Base-by-base conservation (phyloP, 2,329 filamentous ascomycete genomes). In the Cryoendolithus antarcticus region DNA sequence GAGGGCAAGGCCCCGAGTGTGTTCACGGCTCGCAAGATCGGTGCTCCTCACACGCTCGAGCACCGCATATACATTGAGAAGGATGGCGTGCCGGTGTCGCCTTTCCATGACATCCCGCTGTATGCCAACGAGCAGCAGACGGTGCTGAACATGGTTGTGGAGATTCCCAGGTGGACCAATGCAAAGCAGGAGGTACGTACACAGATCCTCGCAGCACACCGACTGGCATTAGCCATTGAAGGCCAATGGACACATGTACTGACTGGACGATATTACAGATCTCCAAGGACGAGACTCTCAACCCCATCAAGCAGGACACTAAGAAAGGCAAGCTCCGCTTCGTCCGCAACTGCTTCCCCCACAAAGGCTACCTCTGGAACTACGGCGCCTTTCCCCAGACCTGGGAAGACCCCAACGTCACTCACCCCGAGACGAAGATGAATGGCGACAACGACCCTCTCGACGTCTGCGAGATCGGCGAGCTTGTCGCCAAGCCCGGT, bases 351-450 rank as follows among this genome's bases (percentile, higher is more conserved):
- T 98, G 91, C 81, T 98, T 98, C 78, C 91, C 91, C 57, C 91
- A 98, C 82, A 96, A 98, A 79, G 91, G 91, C 53, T 98, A 98
- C 70, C 85, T 98, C 57, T 98, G 91, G 91, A 98, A 98, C 79
- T 98, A 98, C 71, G 91, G 91, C 71, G 88, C 88, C 67, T 96
- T 98, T 80, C 91, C 91, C 58, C 59, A 95, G 88, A 98, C 91
- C 56, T 98, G 91, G 91, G 91, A 98, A 71, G 91, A 98, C 72
- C 91, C 91, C 67, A 94, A 94, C 64, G 70, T 79, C 55, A 69
- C 89, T 57, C 91, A 98, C 77, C 89, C 88, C 48, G 91, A 98
- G 77, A 98, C 91, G 72, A 96, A 96, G 78, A 86, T 89, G 66
- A 95, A 95, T 76, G 91, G 91, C 61, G 91, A 98, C 75, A 93